phyloP scores from a whole-genome alignment of 75 land plant species.

The Adiantum capillusveneris region DNA sequence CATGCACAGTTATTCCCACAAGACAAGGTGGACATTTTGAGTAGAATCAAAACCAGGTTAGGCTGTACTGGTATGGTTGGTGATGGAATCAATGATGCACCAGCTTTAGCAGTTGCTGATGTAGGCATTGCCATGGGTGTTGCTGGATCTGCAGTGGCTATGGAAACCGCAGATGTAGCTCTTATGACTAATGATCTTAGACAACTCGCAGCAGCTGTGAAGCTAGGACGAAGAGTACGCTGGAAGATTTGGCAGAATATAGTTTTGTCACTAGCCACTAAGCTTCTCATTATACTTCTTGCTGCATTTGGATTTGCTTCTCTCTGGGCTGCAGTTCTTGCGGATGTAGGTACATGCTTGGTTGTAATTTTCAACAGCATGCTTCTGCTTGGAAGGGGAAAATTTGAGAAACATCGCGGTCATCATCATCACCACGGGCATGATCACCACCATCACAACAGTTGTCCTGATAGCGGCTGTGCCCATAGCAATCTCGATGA shows the following conservation, averaged over 20 bases:
- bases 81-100: slow-evolving; percentile 90
- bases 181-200: slow-evolving; percentile 85
- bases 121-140: slow-evolving; percentile 94
- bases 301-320: slow-evolving; percentile 70
- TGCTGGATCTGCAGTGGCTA: slow-evolving; percentile 83
- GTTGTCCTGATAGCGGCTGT: neutral
- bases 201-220: slow-evolving; percentile 48
- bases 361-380: slow-evolving; percentile 78
- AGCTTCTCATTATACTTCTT: slow-evolving; percentile 48
- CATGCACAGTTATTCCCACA: slow-evolving; percentile 77
- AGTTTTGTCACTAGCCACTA: slow-evolving; percentile 51
- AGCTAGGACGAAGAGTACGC: slow-evolving; percentile 33
- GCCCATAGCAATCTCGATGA: too few species aligned
- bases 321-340: slow-evolving; percentile 78
- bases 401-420: neutral
- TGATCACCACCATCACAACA: neutral
- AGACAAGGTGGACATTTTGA: slow-evolving; percentile 48
- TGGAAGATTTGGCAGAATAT: slow-evolving; percentile 56
- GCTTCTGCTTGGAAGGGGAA: slow-evolving; percentile 29
- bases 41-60: slow-evolving; percentile 16
- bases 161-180: slow-evolving; percentile 71
- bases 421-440: slow-evolving; percentile 1
- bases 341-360: slow-evolving; percentile 84
- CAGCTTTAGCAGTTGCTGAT: slow-evolving; percentile 79
- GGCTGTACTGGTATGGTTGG: slow-evolving; percentile 82